These are phyloP conservation scores for Centrapalus pauciflorus DNA, from an alignment of 129 eudicot genomes.

Conservation along the genomic window DNA sequence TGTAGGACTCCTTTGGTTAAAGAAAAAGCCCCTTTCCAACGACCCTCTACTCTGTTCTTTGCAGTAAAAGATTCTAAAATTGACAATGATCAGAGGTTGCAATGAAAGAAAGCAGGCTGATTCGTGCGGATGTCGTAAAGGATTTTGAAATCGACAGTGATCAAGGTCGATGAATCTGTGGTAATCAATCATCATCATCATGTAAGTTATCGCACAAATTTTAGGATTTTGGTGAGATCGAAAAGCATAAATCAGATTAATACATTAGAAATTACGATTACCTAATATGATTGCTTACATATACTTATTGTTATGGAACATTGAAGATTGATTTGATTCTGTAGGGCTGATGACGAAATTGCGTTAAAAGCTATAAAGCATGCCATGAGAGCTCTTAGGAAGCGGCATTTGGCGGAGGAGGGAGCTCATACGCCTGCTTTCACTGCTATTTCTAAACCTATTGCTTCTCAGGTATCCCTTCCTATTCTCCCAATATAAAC, in stretches of 20 bases:
- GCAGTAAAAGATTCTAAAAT: neutral
- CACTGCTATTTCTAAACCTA: conserved; percentile 57
- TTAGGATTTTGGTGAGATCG: neutral
- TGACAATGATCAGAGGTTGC: too few relatives aligned
- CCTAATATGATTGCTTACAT: conserved; percentile 7
- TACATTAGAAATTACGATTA: neutral
- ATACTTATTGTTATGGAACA: neutral
- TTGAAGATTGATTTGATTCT: neutral
- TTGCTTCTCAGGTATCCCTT: conserved; percentile 45
- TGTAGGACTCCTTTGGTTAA: neutral
- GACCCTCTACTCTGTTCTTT: neutral
- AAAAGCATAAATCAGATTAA: neutral
- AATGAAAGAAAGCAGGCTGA: neutral
- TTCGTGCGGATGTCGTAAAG: neutral
- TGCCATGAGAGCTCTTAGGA: conserved; percentile 58
- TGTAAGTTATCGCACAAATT: neutral
- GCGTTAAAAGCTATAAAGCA: conserved; percentile 56
- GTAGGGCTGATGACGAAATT: conserved; percentile 46
- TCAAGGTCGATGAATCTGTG: neutral
- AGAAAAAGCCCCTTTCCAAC: neutral
- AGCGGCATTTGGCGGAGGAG: conserved; percentile 63
- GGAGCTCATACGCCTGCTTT: conserved; percentile 73
- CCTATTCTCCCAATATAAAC: neutral
- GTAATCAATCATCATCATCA: neutral
- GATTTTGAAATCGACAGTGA: neutral